These are phyloP conservation scores for Actinomucor elegans DNA, from an alignment of 371 early-diverging fungal species.

Conservation along the genomic window DNA sequence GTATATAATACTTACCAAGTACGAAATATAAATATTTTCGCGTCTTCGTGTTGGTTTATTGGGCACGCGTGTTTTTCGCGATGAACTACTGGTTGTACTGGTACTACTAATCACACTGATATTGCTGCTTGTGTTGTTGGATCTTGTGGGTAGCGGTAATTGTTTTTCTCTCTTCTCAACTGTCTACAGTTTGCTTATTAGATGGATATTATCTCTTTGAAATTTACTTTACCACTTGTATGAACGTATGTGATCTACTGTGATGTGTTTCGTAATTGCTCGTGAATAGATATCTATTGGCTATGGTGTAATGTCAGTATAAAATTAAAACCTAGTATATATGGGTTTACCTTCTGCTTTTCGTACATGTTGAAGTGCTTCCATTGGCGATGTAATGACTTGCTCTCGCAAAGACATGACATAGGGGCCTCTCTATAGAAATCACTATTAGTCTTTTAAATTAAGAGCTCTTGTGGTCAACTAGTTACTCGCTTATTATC, in stretches of 20 bases:
- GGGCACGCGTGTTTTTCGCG: constrained; percentile 7
- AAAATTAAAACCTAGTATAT: too few relatives aligned
- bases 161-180: constrained; percentile 12
- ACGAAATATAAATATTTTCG: constrained; percentile 6
- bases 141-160: neutral
- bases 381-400: constrained; percentile 80
- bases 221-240: constrained; percentile 68
- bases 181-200: neutral
- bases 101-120: constrained; percentile 5
- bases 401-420: constrained; percentile 87
- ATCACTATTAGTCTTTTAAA: too few relatives aligned
- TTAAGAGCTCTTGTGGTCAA: too few relatives aligned
- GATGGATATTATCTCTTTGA: too few relatives aligned
- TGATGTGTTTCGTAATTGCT: constrained; percentile 88
- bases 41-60: neutral
- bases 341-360: constrained; percentile 69
- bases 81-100: constrained; percentile 3
- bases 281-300: constrained; percentile 76
- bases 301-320: constrained; percentile 16
- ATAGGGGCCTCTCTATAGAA: constrained; percentile 76
- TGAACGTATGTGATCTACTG: constrained; percentile 90
- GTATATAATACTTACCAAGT: constrained; percentile 1
- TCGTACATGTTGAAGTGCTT: constrained; percentile 77
- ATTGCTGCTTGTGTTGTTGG: neutral
- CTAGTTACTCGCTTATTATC: constrained; percentile 40